A percentile compares a stretch with the other conserved stretches of the same genome.
These are phyloP conservation scores for Malassezia arunalokei DNA, from an alignment of 1,284 basidiomycete species.

Conservation along the genomic window DNA sequence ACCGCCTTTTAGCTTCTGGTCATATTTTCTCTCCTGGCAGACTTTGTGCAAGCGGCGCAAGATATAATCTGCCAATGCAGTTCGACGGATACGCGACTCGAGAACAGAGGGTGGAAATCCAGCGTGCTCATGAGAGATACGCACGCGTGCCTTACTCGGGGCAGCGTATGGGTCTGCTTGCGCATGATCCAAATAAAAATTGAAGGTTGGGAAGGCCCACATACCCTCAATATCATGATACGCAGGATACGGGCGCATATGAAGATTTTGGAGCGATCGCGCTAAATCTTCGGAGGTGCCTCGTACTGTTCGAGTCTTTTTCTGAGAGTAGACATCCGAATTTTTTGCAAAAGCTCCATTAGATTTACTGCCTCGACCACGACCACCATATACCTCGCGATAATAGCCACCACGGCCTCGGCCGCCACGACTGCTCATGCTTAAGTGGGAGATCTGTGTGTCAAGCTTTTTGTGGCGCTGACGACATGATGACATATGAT, in stretches of 20 bases:
- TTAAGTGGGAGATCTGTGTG: too few species aligned
- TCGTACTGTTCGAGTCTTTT: constrained; percentile 1
- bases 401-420: constrained; percentile 7
- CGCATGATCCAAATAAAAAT: constrained; percentile 9
- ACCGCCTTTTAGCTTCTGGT: background rate
- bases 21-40: background rate
- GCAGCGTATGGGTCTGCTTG: constrained; percentile 18
- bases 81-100: background rate
- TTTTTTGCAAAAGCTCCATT: background rate
- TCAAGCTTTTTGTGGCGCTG: background rate
- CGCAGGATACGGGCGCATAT: constrained; percentile 14
- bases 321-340: background rate
- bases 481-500: background rate
- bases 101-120: constrained; percentile 1
- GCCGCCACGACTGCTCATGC: background rate
- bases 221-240: constrained; percentile 15
- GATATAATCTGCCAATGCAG: constrained; percentile 14
- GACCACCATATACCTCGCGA: constrained; percentile 7
- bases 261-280: constrained; percentile 1
- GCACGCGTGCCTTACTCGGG: constrained; percentile 12
- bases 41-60: background rate
- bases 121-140: background rate
- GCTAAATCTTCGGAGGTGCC: background rate
- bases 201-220: constrained; percentile 12
- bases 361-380: background rate